Evolutionary conservation across 106 monocot species (phyloP).

Genomic region (Dendrobium officinale): DNA sequence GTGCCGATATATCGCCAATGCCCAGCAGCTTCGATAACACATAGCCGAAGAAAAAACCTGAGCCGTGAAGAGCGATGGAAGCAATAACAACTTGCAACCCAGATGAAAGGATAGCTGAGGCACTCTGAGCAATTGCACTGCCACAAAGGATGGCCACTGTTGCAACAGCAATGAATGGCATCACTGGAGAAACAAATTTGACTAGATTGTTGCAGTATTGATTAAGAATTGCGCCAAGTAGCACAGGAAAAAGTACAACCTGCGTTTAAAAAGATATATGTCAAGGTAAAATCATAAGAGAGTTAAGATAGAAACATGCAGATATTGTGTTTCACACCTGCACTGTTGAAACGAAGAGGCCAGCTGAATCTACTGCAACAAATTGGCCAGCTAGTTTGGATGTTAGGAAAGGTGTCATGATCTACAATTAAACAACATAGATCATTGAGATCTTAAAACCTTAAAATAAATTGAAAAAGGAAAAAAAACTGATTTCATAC

Average conservation of each 20-base stretch:
- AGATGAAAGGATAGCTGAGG: conserved; percentile 66
- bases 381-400: conserved; percentile 92
- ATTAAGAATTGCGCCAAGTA: conserved; percentile 70
- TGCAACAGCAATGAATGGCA: conserved; percentile 79
- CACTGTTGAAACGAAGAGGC: conserved; percentile 75
- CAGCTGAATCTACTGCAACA: conserved; percentile 84
- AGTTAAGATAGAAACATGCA: background rate
- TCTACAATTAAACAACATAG: conserved; percentile 24
- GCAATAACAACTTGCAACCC: conserved; percentile 68
- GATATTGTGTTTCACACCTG: conserved; percentile 38
- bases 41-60: conserved; percentile 79
- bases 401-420: conserved; percentile 84
- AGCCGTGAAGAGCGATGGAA: conserved; percentile 48
- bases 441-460: background rate
- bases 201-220: conserved; percentile 68
- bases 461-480: background rate
- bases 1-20: conserved; percentile 50
- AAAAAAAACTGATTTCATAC: conserved; percentile 21
- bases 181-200: conserved; percentile 60
- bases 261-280: conserved; percentile 11
- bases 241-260: conserved; percentile 85
- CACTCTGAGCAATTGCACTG: conserved; percentile 83
- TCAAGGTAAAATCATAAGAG: background rate
- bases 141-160: conserved; percentile 80
- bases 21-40: conserved; percentile 50